phyloP scores from a whole-genome alignment of 768 basidiomycete genomes.

The Strobilomyces echinocephalus region DNA sequence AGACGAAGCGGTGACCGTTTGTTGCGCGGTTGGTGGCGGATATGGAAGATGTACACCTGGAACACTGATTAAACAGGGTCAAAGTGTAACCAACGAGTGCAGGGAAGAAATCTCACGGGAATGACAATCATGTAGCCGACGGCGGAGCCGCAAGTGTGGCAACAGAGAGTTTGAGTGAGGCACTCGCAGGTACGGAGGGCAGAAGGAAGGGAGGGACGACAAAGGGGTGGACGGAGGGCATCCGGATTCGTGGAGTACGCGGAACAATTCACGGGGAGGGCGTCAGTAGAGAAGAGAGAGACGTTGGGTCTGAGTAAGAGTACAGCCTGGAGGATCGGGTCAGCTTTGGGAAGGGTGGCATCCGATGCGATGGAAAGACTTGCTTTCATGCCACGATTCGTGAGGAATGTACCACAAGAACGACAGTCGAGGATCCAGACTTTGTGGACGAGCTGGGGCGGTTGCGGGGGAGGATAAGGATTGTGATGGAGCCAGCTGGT shows the following conservation, averaged over 20 bases:
- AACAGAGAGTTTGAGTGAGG: constrained; percentile 75
- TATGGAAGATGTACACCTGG: constrained; percentile 69
- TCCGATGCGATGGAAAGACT: constrained; percentile 11
- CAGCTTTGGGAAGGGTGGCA: not conserved
- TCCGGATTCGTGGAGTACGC: constrained; percentile 51
- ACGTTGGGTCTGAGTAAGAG: constrained; percentile 77
- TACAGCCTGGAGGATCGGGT: constrained; percentile 53
- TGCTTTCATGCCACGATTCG: constrained; percentile 85
- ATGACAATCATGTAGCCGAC: constrained; percentile 81
- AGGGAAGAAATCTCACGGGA: constrained; percentile 37
- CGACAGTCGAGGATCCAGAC: constrained; percentile 81
- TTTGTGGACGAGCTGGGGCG: constrained; percentile 50
- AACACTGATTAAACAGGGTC: constrained; percentile 41
- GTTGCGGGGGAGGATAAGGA: constrained; percentile 41
- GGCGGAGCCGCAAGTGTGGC: constrained; percentile 69
- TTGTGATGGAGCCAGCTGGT: constrained; percentile 35
- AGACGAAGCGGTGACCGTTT: constrained; percentile 84
- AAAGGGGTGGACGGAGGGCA: constrained; percentile 35
- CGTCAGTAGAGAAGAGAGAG: constrained; percentile 80
- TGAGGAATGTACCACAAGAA: constrained; percentile 67
- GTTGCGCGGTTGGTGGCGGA: constrained; percentile 64
- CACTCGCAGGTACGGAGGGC: constrained; percentile 71
- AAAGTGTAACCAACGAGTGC: constrained; percentile 3
- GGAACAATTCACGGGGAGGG: constrained; percentile 72
- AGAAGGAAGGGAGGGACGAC: constrained; percentile 34